Evolutionary conservation across 495 filamentous ascomycete genomes (phyloP).

Genomic region (Neurospora sp.): DNA sequence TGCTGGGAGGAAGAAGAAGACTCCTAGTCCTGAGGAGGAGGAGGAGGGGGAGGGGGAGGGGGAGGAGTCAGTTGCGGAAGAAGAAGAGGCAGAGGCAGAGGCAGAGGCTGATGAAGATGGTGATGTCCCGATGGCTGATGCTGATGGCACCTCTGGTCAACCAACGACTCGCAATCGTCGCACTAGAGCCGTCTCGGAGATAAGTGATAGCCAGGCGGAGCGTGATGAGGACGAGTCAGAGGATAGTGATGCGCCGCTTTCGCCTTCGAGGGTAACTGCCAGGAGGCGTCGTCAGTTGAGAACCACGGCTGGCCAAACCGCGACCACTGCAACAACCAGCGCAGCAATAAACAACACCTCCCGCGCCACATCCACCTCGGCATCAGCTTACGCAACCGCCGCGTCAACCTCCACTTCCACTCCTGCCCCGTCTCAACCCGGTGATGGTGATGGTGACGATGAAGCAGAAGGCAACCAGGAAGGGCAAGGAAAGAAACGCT

Average conservation of each 20-base stretch:
- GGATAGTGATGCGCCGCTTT: constrained; percentile 3
- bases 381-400: background rate
- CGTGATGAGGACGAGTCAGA: constrained; percentile 2
- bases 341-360: background rate
- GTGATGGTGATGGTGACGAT: background rate
- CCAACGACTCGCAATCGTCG: background rate
- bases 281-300: background rate
- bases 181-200: constrained; percentile 7
- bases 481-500: constrained; percentile 13
- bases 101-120: background rate
- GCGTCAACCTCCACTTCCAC: background rate
- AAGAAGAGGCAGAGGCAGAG: background rate
- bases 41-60: background rate
- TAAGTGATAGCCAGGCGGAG: constrained; percentile 13
- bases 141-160: background rate
- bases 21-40: background rate
- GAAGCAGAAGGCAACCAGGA: background rate
- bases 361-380: background rate
- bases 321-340: background rate
- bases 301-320: background rate
- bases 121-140: background rate
- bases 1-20: constrained; percentile 20
- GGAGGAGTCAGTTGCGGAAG: background rate
- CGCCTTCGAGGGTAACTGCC: background rate
- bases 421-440: background rate